Evolutionary conservation across 1,284 basidiomycete species (phyloP), one percentile per base, ranked within the genome.

Genomic region (Athelia psychrophila): DNA sequence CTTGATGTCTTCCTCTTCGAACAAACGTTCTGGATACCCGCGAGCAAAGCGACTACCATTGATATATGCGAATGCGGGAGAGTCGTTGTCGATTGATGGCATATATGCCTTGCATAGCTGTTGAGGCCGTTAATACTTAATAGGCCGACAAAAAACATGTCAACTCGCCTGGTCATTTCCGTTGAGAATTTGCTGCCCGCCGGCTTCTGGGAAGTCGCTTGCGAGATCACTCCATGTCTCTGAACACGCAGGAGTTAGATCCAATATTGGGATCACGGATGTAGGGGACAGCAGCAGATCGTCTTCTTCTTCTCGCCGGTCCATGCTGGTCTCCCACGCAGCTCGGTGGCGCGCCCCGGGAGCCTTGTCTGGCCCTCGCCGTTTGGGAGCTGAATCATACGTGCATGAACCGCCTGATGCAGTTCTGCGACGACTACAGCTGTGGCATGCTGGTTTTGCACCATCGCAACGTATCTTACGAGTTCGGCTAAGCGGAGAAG

Each of bases 391-490:
- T 18, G 78, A 48, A 58, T 91, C 89, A 59, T 90, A 91, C 42
- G 68, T 65, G 58, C 84, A 87, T 44, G 47, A 64, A 68, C 53
- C 60, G 60, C 2, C 68, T 42, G 38, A 46, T 54, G 44, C 68
- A 56, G 71, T 72, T 45, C 69, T 53, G 19, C 82, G 75, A 50
- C 79, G 80, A 48, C 70, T 66, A 61, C 88, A 91, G 61, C 88
- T 89, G 60, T 85, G 78, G 61, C 88, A 91, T 12, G 75, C 62
- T 9, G 88, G 89, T 57, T 84, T 88, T 15, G 83, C 82, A 49
- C 89, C 89, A 64, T 91, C 88, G 63, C 88, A 91, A 12, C 88
- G 83, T 57, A 88, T 89, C 66, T 91, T 91, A 27, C 88, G 79
- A 23, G 74, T 78, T 30, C 88, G 87, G 62, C 88, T 91, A 36